Percentiles rank a stretch among this genome's conserved stretches.
Evolutionary conservation across 164 flowering plant species (phyloP).

Genomic region (Magnolia officinalis): DNA sequence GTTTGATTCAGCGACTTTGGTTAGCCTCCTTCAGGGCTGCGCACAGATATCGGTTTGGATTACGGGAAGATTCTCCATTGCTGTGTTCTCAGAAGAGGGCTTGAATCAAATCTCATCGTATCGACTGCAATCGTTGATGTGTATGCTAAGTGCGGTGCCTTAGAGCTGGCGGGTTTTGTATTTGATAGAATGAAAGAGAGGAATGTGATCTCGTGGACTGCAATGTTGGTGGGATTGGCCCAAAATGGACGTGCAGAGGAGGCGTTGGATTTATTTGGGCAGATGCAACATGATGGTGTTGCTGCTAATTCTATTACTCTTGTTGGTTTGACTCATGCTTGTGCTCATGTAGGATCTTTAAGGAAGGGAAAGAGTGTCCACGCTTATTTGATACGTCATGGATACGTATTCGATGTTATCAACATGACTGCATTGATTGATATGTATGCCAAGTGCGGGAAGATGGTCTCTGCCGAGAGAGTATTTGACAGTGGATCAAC

Average conservation of each 20-base stretch:
- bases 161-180: conserved; percentile 26
- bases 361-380: conserved; percentile 39
- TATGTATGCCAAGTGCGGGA: conserved; percentile 44
- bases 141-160: conserved; percentile 38
- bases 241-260: conserved; percentile 44
- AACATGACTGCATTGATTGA: conserved; percentile 31
- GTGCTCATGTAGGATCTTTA: conserved; percentile 35
- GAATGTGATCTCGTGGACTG: conserved; percentile 45
- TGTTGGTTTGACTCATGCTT: conserved; percentile 36
- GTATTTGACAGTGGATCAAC: conserved; percentile 18
- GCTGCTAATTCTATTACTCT: conserved; percentile 34
- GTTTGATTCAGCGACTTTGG: conserved; percentile 36
- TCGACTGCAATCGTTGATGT: conserved; percentile 42
- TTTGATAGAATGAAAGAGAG: conserved; percentile 34
- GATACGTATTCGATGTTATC: conserved; percentile 23
- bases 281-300: conserved; percentile 37
- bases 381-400: conserved; percentile 23
- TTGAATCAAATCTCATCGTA: conserved; percentile 29
- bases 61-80: conserved; percentile 40
- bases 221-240: conserved; percentile 44
- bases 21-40: conserved; percentile 39
- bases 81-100: conserved; percentile 22
- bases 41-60: conserved; percentile 25
- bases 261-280: conserved; percentile 28
- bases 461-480: conserved; percentile 30